Percentiles rank a stretch among this genome's conserved stretches.
These are phyloP conservation scores for Coemansia sp. DNA, from an alignment of 192 early-diverging fungal genomes.

Conservation along the genomic window DNA sequence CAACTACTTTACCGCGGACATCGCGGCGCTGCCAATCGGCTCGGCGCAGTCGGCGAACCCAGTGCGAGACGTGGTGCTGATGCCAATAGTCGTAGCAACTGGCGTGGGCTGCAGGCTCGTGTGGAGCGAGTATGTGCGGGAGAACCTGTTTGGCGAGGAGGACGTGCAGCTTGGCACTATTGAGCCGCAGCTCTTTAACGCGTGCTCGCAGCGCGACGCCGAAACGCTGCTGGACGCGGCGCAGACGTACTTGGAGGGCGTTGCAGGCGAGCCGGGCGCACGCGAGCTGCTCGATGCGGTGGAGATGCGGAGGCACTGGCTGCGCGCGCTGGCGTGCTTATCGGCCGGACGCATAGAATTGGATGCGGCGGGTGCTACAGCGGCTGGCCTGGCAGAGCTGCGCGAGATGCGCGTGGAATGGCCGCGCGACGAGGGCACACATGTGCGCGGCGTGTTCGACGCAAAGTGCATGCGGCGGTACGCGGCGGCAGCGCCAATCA, in stretches of 20 bases:
- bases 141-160: constrained; percentile 40
- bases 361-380: constrained; percentile 8
- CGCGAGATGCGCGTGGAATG: not conserved
- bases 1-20: constrained; percentile 31
- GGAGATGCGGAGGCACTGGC: constrained; percentile 27
- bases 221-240: constrained; percentile 12
- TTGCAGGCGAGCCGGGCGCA: not conserved
- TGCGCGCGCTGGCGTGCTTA: constrained; percentile 11
- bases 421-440: not conserved
- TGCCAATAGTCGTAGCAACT: constrained; percentile 29
- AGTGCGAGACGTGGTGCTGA: constrained; percentile 33
- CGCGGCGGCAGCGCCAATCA: constrained; percentile 32
- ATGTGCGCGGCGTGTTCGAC: constrained; percentile 38
- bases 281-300: constrained; percentile 9
- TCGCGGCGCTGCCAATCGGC: not conserved
- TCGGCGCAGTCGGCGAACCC: not conserved
- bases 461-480: constrained; percentile 44
- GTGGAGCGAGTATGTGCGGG: constrained; percentile 33
- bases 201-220: constrained; percentile 13
- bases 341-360: constrained; percentile 7
- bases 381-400: constrained; percentile 7
- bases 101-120: constrained; percentile 26
- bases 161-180: constrained; percentile 29
- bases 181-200: constrained; percentile 18
- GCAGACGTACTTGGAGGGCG: not conserved